Conservation (phyloP, 2,329 filamentous ascomycete genomes). For the Zelopaecilomyces penicillatus region DNA sequence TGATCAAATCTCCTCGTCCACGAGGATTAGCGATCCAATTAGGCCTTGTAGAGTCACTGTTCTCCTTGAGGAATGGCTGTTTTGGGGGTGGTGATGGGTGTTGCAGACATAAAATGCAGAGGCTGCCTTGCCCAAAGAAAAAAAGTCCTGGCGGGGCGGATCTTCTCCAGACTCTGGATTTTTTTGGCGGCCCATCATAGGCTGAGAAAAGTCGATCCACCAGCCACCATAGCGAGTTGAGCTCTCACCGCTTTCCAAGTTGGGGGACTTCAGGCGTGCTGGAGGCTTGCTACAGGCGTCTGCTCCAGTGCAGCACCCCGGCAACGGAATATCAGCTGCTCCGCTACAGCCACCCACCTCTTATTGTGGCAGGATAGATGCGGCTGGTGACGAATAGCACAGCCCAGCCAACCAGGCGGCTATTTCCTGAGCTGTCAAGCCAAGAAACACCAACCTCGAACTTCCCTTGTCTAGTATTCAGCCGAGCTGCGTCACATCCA, state of each 20-base stretch:
- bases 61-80: no score
- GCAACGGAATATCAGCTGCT: constrained; percentile 12
- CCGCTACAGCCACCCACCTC: neutral
- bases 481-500: constrained; percentile 6
- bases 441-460: no score
- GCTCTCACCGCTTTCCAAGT: constrained; percentile 16
- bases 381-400: no score
- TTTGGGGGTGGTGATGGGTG: no score
- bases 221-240: neutral
- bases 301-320: neutral
- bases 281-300: no score
- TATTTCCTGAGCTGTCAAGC: no score
- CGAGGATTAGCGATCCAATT: no score
- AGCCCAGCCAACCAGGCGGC: no score
- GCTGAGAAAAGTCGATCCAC: neutral
- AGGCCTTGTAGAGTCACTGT: no score
- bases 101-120: neutral
- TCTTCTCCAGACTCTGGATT: constrained; percentile 12
- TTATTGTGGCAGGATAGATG: no score
- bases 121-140: constrained; percentile 5
- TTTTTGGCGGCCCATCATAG: constrained; percentile 14
- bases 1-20: constrained; percentile 10
- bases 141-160: constrained; percentile 12
- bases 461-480: no score
- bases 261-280: neutral